Percentiles rank a stretch among this genome's conserved stretches.
Evolutionary conservation across 306 rosid species (phyloP).

Genomic region (Castanopsis chinensis): DNA sequence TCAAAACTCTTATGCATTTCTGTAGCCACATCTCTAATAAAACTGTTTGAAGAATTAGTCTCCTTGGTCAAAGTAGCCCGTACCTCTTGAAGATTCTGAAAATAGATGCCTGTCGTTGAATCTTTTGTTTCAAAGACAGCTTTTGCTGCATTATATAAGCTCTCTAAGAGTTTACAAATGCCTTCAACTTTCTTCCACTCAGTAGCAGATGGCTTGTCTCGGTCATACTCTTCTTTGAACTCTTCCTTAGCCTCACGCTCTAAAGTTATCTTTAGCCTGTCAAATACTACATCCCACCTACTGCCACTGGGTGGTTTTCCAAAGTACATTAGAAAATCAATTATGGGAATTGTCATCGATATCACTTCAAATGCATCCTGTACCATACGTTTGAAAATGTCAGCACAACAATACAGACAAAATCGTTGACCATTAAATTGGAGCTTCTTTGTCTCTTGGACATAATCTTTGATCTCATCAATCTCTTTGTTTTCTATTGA

Average conservation of each 20-base stretch:
- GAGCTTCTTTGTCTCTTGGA: no score
- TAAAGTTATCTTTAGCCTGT: not conserved
- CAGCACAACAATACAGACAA: no score
- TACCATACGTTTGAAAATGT: no score
- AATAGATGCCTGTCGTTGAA: slow-evolving; percentile 11
- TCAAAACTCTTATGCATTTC: slow-evolving; percentile 10
- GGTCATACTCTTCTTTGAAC: not conserved
- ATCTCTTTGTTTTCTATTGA: no score
- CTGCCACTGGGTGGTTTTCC: no score
- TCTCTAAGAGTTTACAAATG: slow-evolving; percentile 7
- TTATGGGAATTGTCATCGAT: no score
- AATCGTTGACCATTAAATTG: no score
- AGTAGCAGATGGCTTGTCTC: not conserved
- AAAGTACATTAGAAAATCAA: no score
- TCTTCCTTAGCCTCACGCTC: slow-evolving; percentile 6
- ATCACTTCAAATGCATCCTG: no score
- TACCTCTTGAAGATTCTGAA: slow-evolving; percentile 8
- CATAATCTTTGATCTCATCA: no score
- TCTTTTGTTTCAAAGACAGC: slow-evolving; percentile 2
- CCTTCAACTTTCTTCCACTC: slow-evolving; percentile 7
- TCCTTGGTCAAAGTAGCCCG: not conserved
- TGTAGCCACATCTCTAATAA: not conserved
- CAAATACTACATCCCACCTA: not conserved
- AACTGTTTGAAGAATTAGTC: not conserved
- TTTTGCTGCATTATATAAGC: slow-evolving; percentile 1